Percentiles rank a stretch among this genome's conserved stretches.
Evolutionary conservation across 1,284 basidiomycete species (phyloP).

Genomic region (Fistulinella cinereoalba): DNA sequence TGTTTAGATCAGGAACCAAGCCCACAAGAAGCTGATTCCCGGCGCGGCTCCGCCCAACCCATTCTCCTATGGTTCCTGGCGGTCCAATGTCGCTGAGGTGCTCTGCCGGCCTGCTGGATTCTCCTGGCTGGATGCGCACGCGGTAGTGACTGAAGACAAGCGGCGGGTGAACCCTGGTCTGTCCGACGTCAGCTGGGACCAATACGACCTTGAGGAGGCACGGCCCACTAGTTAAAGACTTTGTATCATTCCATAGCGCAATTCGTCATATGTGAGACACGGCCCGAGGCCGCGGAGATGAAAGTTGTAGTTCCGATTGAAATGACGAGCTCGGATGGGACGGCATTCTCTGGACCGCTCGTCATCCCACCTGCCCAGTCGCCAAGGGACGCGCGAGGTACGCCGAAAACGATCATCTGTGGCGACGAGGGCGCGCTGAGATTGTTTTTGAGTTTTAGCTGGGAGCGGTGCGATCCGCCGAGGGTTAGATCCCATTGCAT

Average conservation of each 20-base stretch:
- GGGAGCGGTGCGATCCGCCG: slow-evolving; percentile 6
- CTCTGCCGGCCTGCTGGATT: slow-evolving; percentile 69
- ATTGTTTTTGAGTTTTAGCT: slow-evolving; percentile 7
- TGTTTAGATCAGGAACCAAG: slow-evolving; percentile 69
- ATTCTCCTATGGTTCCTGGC: slow-evolving; percentile 73
- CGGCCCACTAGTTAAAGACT: slow-evolving; percentile 32
- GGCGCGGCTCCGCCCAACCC: slow-evolving; percentile 70
- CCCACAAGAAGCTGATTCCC: slow-evolving; percentile 64
- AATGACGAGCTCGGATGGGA: slow-evolving; percentile 16
- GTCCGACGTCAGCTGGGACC: slow-evolving; percentile 31
- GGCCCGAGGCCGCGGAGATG: slow-evolving; percentile 19
- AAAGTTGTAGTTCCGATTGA: slow-evolving; percentile 28
- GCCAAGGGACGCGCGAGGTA: slow-evolving; percentile 23
- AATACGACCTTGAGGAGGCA: slow-evolving; percentile 20
- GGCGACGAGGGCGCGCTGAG: slow-evolving; percentile 16
- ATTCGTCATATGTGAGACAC: slow-evolving; percentile 1
- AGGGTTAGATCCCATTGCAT: slow-evolving; percentile 14
- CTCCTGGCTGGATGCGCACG: slow-evolving; percentile 63
- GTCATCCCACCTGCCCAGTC: slow-evolving; percentile 10
- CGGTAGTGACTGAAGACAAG: slow-evolving; percentile 61
- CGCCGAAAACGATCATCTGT: slow-evolving; percentile 8
- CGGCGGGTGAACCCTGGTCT: slow-evolving; percentile 63
- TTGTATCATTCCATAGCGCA: background rate
- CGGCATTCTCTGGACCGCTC: slow-evolving; percentile 30
- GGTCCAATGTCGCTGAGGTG: slow-evolving; percentile 62